phyloP scores from a whole-genome alignment of 306 rosid genomes.

The Mucuna pruriens region DNA sequence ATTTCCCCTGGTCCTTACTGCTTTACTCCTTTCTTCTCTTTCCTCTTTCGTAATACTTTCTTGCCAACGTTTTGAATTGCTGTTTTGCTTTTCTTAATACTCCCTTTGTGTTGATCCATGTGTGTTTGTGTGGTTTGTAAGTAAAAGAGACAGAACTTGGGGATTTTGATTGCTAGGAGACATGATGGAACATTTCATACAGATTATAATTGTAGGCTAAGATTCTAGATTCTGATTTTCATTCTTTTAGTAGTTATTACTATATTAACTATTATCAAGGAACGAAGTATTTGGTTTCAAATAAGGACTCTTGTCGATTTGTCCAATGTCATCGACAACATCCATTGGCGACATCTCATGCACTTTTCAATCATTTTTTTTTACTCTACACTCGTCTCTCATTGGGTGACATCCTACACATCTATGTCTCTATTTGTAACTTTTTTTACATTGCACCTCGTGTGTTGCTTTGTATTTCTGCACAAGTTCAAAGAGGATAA shows the following conservation, averaged over 20 bases:
- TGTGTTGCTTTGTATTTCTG: too few relatives aligned
- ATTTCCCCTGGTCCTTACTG: conserved; percentile 61
- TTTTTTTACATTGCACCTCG: too few relatives aligned
- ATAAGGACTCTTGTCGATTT: too few relatives aligned
- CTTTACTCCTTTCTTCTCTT: not conserved
- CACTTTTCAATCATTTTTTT: too few relatives aligned
- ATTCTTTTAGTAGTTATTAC: not conserved
- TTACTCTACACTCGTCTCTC: too few relatives aligned
- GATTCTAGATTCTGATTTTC: not conserved
- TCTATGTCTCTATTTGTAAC: too few relatives aligned
- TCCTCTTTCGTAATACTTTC: not conserved
- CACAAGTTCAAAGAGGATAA: too few relatives aligned
- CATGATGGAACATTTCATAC: conserved; percentile 18
- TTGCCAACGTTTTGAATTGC: too few relatives aligned
- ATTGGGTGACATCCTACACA: too few relatives aligned
- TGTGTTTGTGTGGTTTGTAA: conserved; percentile 1
- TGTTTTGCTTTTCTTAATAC: too few relatives aligned
- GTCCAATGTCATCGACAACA: too few relatives aligned
- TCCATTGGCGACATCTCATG: too few relatives aligned
- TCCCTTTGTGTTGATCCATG: not conserved
- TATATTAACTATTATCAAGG: not conserved
- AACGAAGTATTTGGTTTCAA: not conserved
- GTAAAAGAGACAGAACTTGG: not conserved
- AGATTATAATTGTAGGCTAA: not conserved
- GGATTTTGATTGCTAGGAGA: not conserved